Conservation (phyloP, 2,329 filamentous ascomycete genomes). For the Lachnellula occidentalis region DNA sequence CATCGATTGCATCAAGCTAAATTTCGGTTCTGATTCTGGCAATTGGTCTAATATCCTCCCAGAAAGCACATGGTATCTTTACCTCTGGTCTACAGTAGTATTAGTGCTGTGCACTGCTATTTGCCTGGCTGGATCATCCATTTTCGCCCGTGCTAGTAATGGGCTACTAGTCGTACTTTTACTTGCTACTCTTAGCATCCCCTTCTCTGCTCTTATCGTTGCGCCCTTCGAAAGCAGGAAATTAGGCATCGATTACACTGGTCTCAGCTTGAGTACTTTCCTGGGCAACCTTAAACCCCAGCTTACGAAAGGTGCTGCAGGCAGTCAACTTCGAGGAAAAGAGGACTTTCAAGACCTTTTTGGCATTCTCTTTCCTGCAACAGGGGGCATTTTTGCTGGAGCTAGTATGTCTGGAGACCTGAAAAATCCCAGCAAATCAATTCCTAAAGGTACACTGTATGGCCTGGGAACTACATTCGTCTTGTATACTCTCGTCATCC, state of each 20-base stretch:
- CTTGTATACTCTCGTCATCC: conserved; percentile 68
- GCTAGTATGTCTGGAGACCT: conserved; percentile 89
- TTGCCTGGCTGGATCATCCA: conserved; percentile 72
- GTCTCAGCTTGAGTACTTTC: conserved; percentile 65
- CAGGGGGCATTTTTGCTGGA: conserved; percentile 58
- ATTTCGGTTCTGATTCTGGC: conserved; percentile 56
- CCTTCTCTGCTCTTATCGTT: conserved; percentile 65
- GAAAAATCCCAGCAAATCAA: conserved; percentile 75
- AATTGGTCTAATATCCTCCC: conserved; percentile 56
- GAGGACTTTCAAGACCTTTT: conserved; percentile 78
- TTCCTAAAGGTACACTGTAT: conserved; percentile 77
- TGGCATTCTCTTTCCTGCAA: conserved; percentile 74
- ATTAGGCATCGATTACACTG: conserved; percentile 70
- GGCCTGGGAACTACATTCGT: conserved; percentile 72
- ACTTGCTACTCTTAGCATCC: conserved; percentile 74
- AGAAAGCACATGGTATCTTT: conserved; percentile 70
- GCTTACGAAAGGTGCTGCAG: conserved; percentile 56
- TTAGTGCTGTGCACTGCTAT: conserved; percentile 67
- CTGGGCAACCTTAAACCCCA: conserved; percentile 66
- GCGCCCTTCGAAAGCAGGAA: conserved; percentile 59
- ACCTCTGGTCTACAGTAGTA: conserved; percentile 68
- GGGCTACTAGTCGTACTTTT: conserved; percentile 65
- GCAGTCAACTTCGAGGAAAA: conserved; percentile 54
- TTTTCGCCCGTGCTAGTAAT: conserved; percentile 78
- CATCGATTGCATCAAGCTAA: conserved; percentile 74